Evolutionary conservation across 192 early-diverging fungal species (phyloP).

Genomic region (Coemansia sp.): DNA sequence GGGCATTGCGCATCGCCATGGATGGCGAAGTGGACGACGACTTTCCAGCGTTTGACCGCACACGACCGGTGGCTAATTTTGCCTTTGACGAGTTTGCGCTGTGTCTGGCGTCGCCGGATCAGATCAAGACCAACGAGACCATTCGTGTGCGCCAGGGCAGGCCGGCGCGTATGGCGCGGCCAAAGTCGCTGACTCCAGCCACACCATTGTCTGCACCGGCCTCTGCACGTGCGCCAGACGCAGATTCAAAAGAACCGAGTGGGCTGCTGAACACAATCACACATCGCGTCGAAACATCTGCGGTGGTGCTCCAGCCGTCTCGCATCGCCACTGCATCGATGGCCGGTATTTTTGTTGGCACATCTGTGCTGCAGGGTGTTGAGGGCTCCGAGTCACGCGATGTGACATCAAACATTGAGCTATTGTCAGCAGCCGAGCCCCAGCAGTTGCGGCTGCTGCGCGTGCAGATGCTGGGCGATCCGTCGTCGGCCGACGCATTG

Average conservation of each 20-base stretch:
- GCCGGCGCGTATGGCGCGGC: conserved; percentile 36
- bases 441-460: conserved; percentile 23
- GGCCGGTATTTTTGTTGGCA: conserved; percentile 42
- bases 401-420: not conserved
- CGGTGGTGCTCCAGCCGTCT: conserved; percentile 37
- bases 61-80: conserved; percentile 78
- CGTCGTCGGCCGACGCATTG: conserved; percentile 61
- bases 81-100: conserved; percentile 90
- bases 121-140: conserved; percentile 58
- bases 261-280: conserved; percentile 9
- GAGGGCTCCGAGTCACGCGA: not conserved
- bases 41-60: conserved; percentile 91
- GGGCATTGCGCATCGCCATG: conserved; percentile 91
- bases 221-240: not conserved
- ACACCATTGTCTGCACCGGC: not conserved
- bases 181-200: conserved; percentile 20
- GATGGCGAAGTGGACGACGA: conserved; percentile 97
- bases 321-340: conserved; percentile 32
- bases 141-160: conserved; percentile 47
- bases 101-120: conserved; percentile 69
- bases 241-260: not conserved
- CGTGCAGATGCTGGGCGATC: conserved; percentile 30
- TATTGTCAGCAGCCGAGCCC: not conserved
- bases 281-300: conserved; percentile 23
- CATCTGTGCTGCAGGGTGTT: conserved; percentile 9